Base-by-base conservation (phyloP, 169 alveolate genomes). In the Plasmodium gallinaceum region DNA sequence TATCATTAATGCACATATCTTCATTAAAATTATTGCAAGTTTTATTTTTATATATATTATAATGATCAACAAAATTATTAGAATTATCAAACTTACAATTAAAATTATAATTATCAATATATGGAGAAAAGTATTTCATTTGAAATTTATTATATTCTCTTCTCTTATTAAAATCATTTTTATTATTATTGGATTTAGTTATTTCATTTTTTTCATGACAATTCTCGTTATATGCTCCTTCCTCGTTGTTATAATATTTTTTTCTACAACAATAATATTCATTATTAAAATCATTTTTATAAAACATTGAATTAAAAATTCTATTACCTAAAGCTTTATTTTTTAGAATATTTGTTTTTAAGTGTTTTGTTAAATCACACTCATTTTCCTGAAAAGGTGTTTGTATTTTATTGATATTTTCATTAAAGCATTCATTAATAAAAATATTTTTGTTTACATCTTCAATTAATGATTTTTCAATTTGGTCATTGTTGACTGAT, bases 161-260 rank as follows among this genome's bases (percentile, higher is more conserved):
- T 32, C 39, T 32, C 1, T 32, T 32, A 22, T 14, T 39, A 26
- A 5, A 22, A 10, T 58, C 12, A 24, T 51, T 62, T 20, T 37
- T 42, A 18, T 18, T 26, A 22, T 39, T 52, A 7, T 24, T 14
- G 5, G 14, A 39, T 14, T 68, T 71, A 26, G 46, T 22, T 16
- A 18, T 65, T 9, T 71, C 68, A 7, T 9, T 7, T 22, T 48
- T 51, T 57, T 51, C 69, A 60, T 51, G 22, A 39, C 48, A 71
- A 5, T 22, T 52, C 52, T 71, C 83, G 45, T 71, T 71, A 22
- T 71, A 71, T 48, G 26, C 16, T 14, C 68, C 14, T 20, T 7
- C 61, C 54, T 71, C 83, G 22, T 51, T 14, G 39, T 32, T 32
- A 42, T 37, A 71, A 5, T 42, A 60, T 52, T 51, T 52, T 42